phyloP scores from a whole-genome alignment of 2,329 filamentous ascomycete species.

The Diaporthe vexans region DNA sequence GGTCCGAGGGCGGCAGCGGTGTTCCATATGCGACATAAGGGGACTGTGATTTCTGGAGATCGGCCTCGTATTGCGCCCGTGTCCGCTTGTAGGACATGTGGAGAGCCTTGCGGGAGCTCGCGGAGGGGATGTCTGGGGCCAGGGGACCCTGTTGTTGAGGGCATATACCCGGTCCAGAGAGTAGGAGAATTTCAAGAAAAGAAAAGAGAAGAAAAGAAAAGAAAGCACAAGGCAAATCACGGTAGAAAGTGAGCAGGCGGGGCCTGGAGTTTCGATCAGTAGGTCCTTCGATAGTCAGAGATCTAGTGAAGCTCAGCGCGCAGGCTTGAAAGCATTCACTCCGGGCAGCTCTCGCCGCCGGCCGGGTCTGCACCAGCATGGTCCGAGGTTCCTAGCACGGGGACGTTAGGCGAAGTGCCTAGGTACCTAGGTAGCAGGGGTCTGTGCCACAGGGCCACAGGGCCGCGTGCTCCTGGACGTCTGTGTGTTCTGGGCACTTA shows the following conservation, averaged over 20 bases:
- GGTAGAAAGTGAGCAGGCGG: constrained; percentile 3
- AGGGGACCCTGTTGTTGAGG: background rate
- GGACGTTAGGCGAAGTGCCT: background rate
- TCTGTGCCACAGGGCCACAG: background rate
- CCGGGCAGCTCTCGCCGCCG: background rate
- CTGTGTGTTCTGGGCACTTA: constrained; percentile 9
- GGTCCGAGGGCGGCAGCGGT: constrained; percentile 82
- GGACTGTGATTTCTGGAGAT: constrained; percentile 75
- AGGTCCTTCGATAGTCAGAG: background rate
- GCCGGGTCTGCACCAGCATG: background rate
- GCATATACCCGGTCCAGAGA: background rate
- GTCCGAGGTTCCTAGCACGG: background rate
- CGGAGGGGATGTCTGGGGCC: background rate
- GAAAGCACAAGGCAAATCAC: no score
- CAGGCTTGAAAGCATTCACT: background rate
- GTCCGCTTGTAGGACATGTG: constrained; percentile 85
- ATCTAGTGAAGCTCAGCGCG: background rate
- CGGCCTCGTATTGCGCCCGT: constrained; percentile 82
- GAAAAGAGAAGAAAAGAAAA: background rate
- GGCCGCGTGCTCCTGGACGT: background rate
- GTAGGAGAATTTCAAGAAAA: no score
- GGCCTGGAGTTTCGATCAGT: background rate
- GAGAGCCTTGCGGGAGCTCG: constrained; percentile 31
- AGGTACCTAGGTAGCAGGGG: background rate
- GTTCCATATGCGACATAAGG: constrained; percentile 88